These are phyloP conservation scores for Aegilops tauschii DNA, from an alignment of 176 grass and related monocot genomes.

Conservation along the genomic window DNA sequence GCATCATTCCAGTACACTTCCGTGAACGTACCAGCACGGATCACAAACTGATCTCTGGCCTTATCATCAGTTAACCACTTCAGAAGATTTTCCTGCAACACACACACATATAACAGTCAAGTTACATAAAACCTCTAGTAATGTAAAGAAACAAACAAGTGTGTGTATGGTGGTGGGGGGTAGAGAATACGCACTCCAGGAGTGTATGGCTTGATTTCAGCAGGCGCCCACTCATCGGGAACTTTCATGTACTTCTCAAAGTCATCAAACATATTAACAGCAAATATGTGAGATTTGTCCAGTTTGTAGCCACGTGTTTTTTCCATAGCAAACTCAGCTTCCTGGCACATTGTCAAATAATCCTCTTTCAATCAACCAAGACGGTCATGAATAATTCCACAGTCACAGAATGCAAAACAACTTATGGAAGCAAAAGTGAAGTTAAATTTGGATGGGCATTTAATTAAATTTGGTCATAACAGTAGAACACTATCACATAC, in stretches of 20 bases:
- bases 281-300: constrained; percentile 82
- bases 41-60: not conserved
- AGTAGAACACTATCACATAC: not conserved
- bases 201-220: not conserved
- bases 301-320: constrained; percentile 85
- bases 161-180: no score
- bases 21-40: not conserved
- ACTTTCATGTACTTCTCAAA: not conserved
- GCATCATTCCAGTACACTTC: not conserved
- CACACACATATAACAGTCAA: not conserved
- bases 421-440: not conserved
- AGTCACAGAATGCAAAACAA: not conserved
- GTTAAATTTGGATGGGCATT: not conserved
- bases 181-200: not conserved
- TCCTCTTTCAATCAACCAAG: not conserved
- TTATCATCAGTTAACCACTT: not conserved
- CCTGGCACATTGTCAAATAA: constrained; percentile 41
- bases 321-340: constrained; percentile 85
- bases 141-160: not conserved
- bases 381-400: not conserved
- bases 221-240: not conserved
- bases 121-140: no score
- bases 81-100: not conserved
- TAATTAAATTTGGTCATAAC: not conserved
- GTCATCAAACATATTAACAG: constrained; percentile 54